Evolutionary conservation across 495 filamentous ascomycete species (phyloP).

Genomic region (Beverwykella pulmonaria): DNA sequence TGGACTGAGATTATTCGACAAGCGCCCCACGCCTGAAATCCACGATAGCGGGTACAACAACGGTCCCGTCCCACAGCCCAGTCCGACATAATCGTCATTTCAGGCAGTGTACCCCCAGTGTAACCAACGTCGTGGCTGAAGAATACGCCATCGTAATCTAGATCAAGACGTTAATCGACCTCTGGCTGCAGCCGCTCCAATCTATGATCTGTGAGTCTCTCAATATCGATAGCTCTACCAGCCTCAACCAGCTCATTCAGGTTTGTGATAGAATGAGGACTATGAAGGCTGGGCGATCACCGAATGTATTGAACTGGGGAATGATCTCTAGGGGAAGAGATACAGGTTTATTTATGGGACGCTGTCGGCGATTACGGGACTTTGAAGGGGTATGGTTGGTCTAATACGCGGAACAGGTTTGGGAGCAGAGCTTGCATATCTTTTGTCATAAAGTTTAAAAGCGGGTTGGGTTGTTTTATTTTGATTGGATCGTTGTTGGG

Average conservation of each 20-base stretch:
- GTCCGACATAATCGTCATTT: neutral
- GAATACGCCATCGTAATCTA: neutral
- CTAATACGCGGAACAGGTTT: slow-evolving; percentile 20
- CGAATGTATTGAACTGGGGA: slow-evolving; percentile 23
- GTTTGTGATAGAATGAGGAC: slow-evolving; percentile 1
- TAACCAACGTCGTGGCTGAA: neutral
- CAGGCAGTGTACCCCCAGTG: slow-evolving; percentile 6
- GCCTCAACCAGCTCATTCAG: slow-evolving; percentile 16
- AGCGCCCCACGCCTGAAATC: slow-evolving; percentile 1
- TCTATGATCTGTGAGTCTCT: slow-evolving; percentile 10
- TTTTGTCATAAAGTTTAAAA: slow-evolving; percentile 14
- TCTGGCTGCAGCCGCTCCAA: neutral
- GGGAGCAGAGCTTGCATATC: slow-evolving; percentile 22
- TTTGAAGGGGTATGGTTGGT: slow-evolving; percentile 16
- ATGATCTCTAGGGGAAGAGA: slow-evolving; percentile 21
- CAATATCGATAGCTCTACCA: slow-evolving; percentile 1
- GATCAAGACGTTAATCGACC: neutral
- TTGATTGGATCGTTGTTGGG: neutral
- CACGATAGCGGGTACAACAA: neutral
- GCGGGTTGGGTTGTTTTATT: neutral
- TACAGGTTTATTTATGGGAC: slow-evolving; percentile 17
- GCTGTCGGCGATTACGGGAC: neutral
- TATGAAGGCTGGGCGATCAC: slow-evolving; percentile 20
- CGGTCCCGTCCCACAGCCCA: slow-evolving; percentile 1
- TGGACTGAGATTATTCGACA: neutral